Conservation (phyloP, 495 filamentous ascomycete genomes). For the Penicillium riverlandense region DNA sequence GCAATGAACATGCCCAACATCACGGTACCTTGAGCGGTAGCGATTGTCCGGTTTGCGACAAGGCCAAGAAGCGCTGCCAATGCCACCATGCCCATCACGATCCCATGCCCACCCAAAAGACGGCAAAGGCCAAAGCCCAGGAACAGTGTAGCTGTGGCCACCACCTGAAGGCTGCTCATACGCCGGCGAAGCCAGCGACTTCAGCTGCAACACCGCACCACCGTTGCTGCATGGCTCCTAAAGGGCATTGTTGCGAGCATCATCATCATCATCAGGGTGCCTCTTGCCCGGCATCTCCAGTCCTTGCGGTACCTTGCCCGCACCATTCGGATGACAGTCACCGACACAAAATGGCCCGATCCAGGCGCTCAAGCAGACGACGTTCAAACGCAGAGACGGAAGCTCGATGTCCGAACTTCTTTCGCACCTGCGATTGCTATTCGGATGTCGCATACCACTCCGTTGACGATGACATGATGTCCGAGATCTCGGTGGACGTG, state of each 20-base stretch:
- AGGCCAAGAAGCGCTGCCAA: background rate
- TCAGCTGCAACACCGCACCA: too few relatives aligned
- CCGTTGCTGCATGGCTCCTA: background rate
- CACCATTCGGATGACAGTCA: background rate
- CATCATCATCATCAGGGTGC: background rate
- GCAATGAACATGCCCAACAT: background rate
- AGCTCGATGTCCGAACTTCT: background rate
- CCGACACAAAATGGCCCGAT: background rate
- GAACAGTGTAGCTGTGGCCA: too few relatives aligned
- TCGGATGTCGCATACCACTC: background rate
- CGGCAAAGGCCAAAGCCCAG: background rate
- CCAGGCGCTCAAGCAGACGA: background rate
- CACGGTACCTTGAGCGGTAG: background rate
- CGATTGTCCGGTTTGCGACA: background rate
- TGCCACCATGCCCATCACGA: too few relatives aligned
- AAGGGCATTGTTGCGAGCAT: background rate
- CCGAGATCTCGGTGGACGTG: conserved; percentile 1
- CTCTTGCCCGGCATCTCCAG: background rate
- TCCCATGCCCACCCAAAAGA: background rate
- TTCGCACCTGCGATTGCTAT: background rate
- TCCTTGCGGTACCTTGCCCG: background rate
- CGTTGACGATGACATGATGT: conserved; percentile 1
- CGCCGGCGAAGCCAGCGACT: too few relatives aligned
- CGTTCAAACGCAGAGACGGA: background rate
- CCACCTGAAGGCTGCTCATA: too few relatives aligned